Evolutionary conservation across 2,329 filamentous ascomycete genomes (phyloP), one percentile per base, ranked within the genome.

Genomic region (Rhynchosporium agropyri): DNA sequence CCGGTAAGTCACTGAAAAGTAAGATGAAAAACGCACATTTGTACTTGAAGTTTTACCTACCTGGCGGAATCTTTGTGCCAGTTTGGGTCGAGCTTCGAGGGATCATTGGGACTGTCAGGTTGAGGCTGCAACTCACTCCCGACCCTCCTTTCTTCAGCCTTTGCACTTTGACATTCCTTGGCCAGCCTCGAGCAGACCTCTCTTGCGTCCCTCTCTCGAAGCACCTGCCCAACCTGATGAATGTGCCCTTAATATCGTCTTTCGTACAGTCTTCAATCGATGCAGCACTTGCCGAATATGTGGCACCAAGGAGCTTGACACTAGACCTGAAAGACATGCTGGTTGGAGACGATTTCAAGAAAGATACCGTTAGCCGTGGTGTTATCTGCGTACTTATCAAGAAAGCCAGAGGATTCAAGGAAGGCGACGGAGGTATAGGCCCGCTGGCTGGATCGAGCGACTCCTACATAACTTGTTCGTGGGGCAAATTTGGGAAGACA

Each of bases 101-200:
- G 1, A 80, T 91, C 13, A 81, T 92, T n/a, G 88, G 89, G 20
- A 89, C 85, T 0, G 80, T 89, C 76, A 82, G 89, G 3, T 70
- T 91, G 61, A 83, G 89, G 31, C 79, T 92, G 10, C 89, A 92
- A 71, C 81, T 92, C 1, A 89, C 86, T 1, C 89, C 89, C 0
- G 89, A 92, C 69, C 89, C 89, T 0, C 89, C 89, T 0, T 92
- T 92, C 76, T 87, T 92, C 75, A 84, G 85, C n/a, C 79, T 91
- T 4, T 90, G 87, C 71, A 92, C 89, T 0, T 71, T 91, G 63
- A 90, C 89, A 0, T 89, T 92, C 65, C 82, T 92, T 10, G 89
- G 89, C 2, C 89, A 92, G 71, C 89, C 89, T 0, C 88, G 88
- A 70, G 88, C 89, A 10, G 84, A 87, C 63, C 77, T 91, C 4